Conservation (phyloP, 495 filamentous ascomycete species). For the Penicillium diatomitis region DNA sequence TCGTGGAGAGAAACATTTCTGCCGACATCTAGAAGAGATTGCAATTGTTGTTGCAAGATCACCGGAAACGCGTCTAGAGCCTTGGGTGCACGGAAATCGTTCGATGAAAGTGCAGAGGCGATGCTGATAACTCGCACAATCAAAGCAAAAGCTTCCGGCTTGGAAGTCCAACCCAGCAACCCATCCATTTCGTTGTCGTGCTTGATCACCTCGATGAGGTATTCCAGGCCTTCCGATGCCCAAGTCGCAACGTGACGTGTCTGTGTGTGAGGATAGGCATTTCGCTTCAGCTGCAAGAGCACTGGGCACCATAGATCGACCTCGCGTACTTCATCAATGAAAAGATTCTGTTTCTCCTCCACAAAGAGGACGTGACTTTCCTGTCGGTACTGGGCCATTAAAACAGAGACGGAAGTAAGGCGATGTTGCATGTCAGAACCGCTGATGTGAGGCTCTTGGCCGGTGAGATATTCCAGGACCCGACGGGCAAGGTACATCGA, state of each 20-base stretch:
- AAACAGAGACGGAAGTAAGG: conserved; percentile 30
- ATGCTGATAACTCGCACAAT: conserved; percentile 47
- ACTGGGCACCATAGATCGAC: conserved; percentile 51
- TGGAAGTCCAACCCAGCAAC: conserved; percentile 62
- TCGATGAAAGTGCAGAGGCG: conserved; percentile 36
- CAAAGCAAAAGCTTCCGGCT: conserved; percentile 61
- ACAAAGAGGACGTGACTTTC: conserved; percentile 70
- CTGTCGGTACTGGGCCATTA: conserved; percentile 41
- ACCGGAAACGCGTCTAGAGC: conserved; percentile 16
- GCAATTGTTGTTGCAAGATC: conserved; percentile 13
- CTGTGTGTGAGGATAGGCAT: conserved; percentile 15
- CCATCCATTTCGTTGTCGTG: conserved; percentile 41
- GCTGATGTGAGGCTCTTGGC: conserved; percentile 17
- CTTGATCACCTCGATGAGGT: conserved; percentile 29
- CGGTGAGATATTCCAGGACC: conserved; percentile 21
- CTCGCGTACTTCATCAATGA: conserved; percentile 69
- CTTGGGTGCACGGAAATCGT: conserved; percentile 21
- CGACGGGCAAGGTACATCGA: conserved; percentile 26
- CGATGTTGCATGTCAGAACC: conserved; percentile 5
- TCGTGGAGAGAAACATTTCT: conserved; percentile 21
- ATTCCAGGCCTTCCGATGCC: conserved; percentile 47
- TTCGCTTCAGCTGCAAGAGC: conserved; percentile 24
- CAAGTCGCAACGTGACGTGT: conserved; percentile 36
- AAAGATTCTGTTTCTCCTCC: conserved; percentile 86
- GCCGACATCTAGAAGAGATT: conserved; percentile 16